Evolutionary conservation across 495 filamentous ascomycete species (phyloP).

Genomic region (Hypoxylon fuscum): DNA sequence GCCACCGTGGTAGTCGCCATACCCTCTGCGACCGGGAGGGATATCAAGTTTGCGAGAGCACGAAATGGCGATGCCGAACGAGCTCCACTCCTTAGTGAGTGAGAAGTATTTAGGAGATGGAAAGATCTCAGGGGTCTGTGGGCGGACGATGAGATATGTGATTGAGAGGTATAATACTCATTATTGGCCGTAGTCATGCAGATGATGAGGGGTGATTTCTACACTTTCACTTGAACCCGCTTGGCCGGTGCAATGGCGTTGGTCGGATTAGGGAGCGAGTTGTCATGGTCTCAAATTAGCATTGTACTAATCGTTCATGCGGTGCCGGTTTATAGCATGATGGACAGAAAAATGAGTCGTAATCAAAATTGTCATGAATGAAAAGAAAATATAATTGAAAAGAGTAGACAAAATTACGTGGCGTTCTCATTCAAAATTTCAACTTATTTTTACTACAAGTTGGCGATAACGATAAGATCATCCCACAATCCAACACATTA

Average conservation of each 20-base stretch:
- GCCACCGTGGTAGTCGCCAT: conserved; percentile 69
- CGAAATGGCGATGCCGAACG: conserved; percentile 56
- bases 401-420: no score
- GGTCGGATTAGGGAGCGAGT: conserved; percentile 5
- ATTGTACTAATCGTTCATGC: background rate
- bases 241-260: conserved; percentile 16
- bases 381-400: background rate
- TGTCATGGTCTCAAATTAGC: background rate
- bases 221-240: conserved; percentile 5
- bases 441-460: background rate
- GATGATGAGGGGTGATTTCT: background rate
- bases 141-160: background rate
- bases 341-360: background rate
- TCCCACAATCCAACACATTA: background rate
- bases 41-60: conserved; percentile 45
- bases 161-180: background rate
- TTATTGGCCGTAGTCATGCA: conserved; percentile 4
- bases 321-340: background rate
- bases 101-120: background rate
- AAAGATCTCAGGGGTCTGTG: background rate
- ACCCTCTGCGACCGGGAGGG: conserved; percentile 68
- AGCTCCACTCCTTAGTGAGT: conserved; percentile 59
- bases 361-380: background rate
- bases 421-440: background rate
- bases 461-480: conserved; percentile 1